Evolutionary conservation across 164 flowering plant species (phyloP).

Genomic region (Houttuynia cordata): DNA sequence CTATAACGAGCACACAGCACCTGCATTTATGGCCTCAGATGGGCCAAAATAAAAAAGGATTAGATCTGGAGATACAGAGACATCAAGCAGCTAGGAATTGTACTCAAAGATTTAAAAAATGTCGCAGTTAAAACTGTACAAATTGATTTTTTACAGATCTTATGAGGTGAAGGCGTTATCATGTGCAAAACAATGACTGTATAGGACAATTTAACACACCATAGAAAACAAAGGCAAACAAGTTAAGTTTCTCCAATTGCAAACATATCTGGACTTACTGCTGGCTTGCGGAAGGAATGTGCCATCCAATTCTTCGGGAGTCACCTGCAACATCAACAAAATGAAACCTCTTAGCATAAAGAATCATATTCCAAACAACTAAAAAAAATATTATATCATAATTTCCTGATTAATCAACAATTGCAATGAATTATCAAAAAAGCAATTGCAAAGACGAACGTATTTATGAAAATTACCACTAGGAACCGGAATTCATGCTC

Average conservation of each 20-base stretch:
- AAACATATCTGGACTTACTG: constrained; percentile 29
- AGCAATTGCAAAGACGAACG: not conserved
- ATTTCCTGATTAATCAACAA: too few species aligned
- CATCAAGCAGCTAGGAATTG: too few species aligned
- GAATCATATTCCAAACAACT: not conserved
- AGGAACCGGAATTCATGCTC: constrained; percentile 91
- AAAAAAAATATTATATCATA: too few species aligned
- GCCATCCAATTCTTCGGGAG: constrained; percentile 64
- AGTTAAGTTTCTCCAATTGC: not conserved
- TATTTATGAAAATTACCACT: constrained; percentile 43
- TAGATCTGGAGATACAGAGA: not conserved
- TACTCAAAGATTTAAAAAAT: too few species aligned
- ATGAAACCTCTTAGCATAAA: not conserved
- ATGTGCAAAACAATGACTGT: too few species aligned
- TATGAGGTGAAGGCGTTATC: too few species aligned
- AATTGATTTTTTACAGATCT: too few species aligned
- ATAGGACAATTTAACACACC: too few species aligned
- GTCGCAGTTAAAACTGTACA: too few species aligned
- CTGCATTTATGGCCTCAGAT: constrained; percentile 20
- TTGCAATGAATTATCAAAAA: too few species aligned
- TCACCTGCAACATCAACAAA: constrained; percentile 30
- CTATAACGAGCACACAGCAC: constrained; percentile 82
- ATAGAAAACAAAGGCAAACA: not conserved
- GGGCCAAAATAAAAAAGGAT: not conserved
- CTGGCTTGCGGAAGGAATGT: constrained; percentile 32